Conservation (phyloP, 768 basidiomycete species). For the Ephemerocybe angulata region DNA sequence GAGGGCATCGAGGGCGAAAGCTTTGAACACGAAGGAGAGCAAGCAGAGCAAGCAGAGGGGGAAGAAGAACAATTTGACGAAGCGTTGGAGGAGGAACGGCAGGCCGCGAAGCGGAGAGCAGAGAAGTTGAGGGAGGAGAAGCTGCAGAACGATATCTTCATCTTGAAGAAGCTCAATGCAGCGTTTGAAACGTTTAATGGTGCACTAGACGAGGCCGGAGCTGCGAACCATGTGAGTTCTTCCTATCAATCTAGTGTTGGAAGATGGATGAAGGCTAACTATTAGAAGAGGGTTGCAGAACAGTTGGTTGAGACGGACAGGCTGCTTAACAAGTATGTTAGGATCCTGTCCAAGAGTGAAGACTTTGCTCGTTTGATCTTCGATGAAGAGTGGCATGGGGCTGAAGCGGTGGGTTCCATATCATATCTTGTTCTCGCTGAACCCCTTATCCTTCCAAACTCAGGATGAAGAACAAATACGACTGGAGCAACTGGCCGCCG, state of each 20-base stretch:
- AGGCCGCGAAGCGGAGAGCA: constrained; percentile 2
- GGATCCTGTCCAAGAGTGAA: constrained; percentile 67
- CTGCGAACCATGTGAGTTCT: constrained; percentile 63
- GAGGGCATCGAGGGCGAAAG: not conserved
- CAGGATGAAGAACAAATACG: constrained; percentile 61
- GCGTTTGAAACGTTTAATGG: constrained; percentile 68
- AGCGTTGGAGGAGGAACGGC: constrained; percentile 1
- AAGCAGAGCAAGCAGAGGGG: not conserved
- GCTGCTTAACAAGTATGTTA: constrained; percentile 71
- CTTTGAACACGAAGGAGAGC: not conserved
- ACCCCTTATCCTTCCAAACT: no score
- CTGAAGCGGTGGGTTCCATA: constrained; percentile 55
- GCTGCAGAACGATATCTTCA: constrained; percentile 67
- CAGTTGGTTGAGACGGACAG: constrained; percentile 72
- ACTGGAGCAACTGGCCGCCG: constrained; percentile 43
- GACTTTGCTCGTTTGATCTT: constrained; percentile 64
- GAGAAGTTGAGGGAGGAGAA: constrained; percentile 54
- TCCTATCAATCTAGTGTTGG: not conserved
- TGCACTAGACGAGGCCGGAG: constrained; percentile 57
- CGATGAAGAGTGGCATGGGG: constrained; percentile 75
- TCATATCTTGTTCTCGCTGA: not conserved
- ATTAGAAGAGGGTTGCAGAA: constrained; percentile 53
- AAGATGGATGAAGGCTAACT: not conserved
- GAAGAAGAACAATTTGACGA: not conserved
- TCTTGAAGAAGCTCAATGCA: constrained; percentile 69